Percentiles rank a stretch among this genome's conserved stretches.
Conservation (phyloP, 371 early-diverging fungal genomes). For the Syncephalastrum racemosum region DNA sequence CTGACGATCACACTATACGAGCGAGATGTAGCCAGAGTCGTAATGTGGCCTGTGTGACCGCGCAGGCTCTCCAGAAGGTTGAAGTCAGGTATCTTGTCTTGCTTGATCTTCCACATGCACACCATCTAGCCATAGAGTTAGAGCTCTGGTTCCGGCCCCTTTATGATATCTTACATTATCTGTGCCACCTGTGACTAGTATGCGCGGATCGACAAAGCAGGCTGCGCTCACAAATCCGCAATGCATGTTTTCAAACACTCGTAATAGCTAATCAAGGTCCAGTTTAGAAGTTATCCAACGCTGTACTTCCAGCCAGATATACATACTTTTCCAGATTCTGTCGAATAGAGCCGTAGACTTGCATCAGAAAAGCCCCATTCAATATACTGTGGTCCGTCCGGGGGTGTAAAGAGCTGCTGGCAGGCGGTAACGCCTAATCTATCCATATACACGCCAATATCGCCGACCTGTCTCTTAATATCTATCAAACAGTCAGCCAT, state of each 20-base stretch:
- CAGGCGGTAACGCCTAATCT: conserved; percentile 50
- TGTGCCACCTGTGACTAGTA: conserved; percentile 71
- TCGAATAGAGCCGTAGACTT: conserved; percentile 61
- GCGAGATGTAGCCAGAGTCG: conserved; percentile 59
- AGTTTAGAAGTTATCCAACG: background rate
- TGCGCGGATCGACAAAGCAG: conserved; percentile 65
- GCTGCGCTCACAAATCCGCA: conserved; percentile 65
- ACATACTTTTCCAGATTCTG: conserved; percentile 61
- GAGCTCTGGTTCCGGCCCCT: too few species aligned
- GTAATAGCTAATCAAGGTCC: conserved; percentile 37
- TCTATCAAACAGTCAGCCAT: conserved; percentile 27
- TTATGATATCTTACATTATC: conserved; percentile 51
- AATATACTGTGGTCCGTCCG: conserved; percentile 60
- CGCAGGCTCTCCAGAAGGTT: conserved; percentile 58
- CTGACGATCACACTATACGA: conserved; percentile 69
- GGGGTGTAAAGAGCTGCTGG: conserved; percentile 54
- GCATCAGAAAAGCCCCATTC: conserved; percentile 78
- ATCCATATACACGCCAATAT: conserved; percentile 49
- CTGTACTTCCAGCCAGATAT: background rate
- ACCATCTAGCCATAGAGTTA: conserved; percentile 44
- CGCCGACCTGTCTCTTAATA: conserved; percentile 55
- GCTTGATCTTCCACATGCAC: conserved; percentile 64
- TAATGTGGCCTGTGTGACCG: conserved; percentile 65
- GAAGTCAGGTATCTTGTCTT: conserved; percentile 47
- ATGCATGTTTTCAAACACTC: conserved; percentile 74